Evolutionary conservation across 345 rosid species (phyloP).

Genomic region (Carallia brachiata): DNA sequence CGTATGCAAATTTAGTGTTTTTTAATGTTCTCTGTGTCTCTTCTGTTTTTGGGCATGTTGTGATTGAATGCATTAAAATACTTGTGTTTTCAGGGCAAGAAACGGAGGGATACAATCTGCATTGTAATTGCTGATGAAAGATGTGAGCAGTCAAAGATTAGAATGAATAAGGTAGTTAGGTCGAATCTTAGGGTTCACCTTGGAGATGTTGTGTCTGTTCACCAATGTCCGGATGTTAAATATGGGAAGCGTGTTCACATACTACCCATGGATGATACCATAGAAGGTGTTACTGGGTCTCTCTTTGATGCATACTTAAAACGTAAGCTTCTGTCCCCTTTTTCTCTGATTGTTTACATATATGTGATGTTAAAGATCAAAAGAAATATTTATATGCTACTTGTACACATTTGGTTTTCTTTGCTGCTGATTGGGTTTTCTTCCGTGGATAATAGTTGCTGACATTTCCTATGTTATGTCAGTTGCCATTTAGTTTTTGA

Average conservation of each 20-base stretch:
- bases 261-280: slow-evolving; percentile 63
- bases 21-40: too few relatives aligned
- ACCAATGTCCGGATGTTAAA: slow-evolving; percentile 68
- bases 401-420: too few relatives aligned
- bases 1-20: too few relatives aligned
- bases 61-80: too few relatives aligned
- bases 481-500: too few relatives aligned
- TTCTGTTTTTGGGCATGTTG: too few relatives aligned
- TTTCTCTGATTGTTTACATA: neutral
- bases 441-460: too few relatives aligned
- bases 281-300: slow-evolving; percentile 64
- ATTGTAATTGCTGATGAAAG: slow-evolving; percentile 67
- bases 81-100: slow-evolving; percentile 47
- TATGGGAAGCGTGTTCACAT: slow-evolving; percentile 70
- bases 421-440: too few relatives aligned
- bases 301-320: slow-evolving; percentile 64
- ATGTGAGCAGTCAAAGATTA: slow-evolving; percentile 52
- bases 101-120: slow-evolving; percentile 63
- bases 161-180: slow-evolving; percentile 71
- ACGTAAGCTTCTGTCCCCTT: slow-evolving; percentile 35
- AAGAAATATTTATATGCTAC: neutral
- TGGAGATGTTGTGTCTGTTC: slow-evolving; percentile 67
- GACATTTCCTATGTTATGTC: too few relatives aligned
- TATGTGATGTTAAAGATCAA: neutral
- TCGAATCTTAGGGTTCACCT: slow-evolving; percentile 66